A percentile compares a stretch with the other conserved stretches of the same genome.
phyloP scores from a whole-genome alignment of 2,329 filamentous ascomycete species.

The Chrysoporthe austroafricana region DNA sequence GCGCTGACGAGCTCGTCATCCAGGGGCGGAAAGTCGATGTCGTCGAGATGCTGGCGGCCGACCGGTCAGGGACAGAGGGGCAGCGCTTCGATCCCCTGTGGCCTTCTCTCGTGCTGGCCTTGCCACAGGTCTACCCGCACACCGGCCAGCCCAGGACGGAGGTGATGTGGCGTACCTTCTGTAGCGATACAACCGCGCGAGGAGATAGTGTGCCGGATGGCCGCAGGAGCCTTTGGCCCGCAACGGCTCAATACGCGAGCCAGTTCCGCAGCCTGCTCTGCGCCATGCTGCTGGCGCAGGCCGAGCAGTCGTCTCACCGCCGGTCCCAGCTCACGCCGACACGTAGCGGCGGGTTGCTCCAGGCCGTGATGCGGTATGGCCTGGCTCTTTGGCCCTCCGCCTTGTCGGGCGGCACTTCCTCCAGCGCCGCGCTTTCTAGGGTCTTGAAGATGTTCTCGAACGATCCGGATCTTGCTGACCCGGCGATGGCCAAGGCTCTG shows the following conservation, averaged over 20 bases:
- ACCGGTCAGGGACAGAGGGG: neutral
- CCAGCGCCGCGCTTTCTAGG: neutral
- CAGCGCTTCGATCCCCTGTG: neutral
- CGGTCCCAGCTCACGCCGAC: neutral
- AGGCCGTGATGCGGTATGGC: neutral
- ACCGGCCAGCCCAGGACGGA: neutral
- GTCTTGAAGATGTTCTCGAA: neutral
- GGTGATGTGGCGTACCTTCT: neutral
- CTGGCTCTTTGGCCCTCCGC: neutral
- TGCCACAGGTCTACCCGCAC: neutral
- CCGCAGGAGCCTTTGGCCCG: neutral
- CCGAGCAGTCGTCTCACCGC: neutral
- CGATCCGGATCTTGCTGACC: neutral
- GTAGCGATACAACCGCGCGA: neutral
- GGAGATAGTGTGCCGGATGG: neutral
- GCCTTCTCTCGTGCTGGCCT: neutral
- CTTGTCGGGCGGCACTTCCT: neutral
- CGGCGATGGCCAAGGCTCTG: neutral
- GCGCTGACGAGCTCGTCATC: neutral
- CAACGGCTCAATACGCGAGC: neutral
- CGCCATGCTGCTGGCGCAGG: neutral
- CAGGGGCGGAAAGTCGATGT: neutral
- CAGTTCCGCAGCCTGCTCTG: neutral
- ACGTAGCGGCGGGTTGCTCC: neutral
- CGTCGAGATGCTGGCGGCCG: neutral